A percentile compares a stretch with the other conserved stretches of the same genome.
Evolutionary conservation across 352 stramenopile species (phyloP).

Genomic region (Globisporangium middletonii): DNA sequence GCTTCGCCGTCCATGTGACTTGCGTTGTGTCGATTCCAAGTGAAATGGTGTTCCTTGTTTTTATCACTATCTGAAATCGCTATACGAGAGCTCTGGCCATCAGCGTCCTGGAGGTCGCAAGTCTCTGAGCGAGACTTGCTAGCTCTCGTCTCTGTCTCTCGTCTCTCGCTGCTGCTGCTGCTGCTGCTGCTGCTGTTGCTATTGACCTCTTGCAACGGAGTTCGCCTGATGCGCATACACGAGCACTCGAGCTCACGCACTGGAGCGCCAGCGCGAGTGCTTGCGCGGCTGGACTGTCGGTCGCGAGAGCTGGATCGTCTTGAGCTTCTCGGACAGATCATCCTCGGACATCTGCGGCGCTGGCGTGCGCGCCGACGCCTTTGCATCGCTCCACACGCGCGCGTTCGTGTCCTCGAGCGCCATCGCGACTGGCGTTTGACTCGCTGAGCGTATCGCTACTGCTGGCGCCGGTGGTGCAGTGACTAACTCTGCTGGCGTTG

Average conservation of each 20-base stretch:
- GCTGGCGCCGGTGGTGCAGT: neutral
- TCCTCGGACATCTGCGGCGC: slow-evolving; percentile 39
- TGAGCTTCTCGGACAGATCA: slow-evolving; percentile 55
- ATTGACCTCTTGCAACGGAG: neutral
- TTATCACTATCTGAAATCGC: neutral
- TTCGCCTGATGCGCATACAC: neutral
- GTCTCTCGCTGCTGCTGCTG: neutral
- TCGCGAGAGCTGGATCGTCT: slow-evolving; percentile 56
- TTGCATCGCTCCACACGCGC: slow-evolving; percentile 4
- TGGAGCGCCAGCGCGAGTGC: slow-evolving; percentile 24
- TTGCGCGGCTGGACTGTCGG: slow-evolving; percentile 52
- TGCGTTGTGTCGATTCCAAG: neutral
- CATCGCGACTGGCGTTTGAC: neutral
- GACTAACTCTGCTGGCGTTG: neutral
- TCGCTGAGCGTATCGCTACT: neutral
- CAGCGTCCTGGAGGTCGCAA: neutral
- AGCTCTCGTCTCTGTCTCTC: too few relatives aligned
- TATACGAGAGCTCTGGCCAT: neutral
- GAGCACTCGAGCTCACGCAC: neutral
- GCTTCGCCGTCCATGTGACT: neutral
- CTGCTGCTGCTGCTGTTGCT: neutral
- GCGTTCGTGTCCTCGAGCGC: neutral
- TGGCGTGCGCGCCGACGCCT: neutral
- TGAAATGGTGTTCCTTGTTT: neutral
- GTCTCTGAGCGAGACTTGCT: too few relatives aligned